A percentile compares a stretch with the other conserved stretches of the same genome.
Evolutionary conservation across 108 stramenopile genomes (phyloP).

Genomic region (Skeletonema marinoi): DNA sequence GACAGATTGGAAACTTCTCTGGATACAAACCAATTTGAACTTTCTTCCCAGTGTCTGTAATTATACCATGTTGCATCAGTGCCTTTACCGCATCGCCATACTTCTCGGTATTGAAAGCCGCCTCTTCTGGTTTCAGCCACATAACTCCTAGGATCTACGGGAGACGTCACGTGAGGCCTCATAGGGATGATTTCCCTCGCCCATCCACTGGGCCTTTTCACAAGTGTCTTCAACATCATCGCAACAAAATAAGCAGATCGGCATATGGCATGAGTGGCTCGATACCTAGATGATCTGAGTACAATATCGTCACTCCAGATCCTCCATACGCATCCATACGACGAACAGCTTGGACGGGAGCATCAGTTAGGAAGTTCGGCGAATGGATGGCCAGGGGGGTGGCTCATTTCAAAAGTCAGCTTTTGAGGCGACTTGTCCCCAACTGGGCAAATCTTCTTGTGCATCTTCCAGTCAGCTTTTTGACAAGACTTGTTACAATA

Average conservation of each 20-base stretch:
- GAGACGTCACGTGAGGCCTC: slow-evolving; percentile 6
- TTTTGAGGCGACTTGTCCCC: background rate
- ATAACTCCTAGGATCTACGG: background rate
- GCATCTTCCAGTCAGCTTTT: slow-evolving; percentile 21
- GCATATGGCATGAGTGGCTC: slow-evolving; percentile 2
- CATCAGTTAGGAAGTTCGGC: slow-evolving; percentile 1
- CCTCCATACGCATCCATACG: slow-evolving; percentile 16
- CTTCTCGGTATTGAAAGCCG: slow-evolving; percentile 18
- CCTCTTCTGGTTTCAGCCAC: slow-evolving; percentile 16
- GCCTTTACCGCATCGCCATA: slow-evolving; percentile 13
- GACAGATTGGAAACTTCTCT: slow-evolving; percentile 6
- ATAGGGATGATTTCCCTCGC: background rate
- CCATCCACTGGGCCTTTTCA: background rate
- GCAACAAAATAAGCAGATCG: background rate
- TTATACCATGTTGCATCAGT: slow-evolving; percentile 16
- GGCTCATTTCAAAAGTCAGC: background rate
- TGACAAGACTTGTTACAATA: slow-evolving; percentile 28
- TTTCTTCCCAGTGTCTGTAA: slow-evolving; percentile 13
- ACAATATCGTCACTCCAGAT: slow-evolving; percentile 14
- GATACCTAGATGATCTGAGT: slow-evolving; percentile 5
- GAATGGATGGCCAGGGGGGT: background rate
- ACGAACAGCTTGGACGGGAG: slow-evolving; percentile 16
- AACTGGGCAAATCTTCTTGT: slow-evolving; percentile 26
- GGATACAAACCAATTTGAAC: slow-evolving; percentile 15
- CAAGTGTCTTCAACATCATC: background rate